Conservation (phyloP, 169 alveolate species). For the Fabrea salina region DNA sequence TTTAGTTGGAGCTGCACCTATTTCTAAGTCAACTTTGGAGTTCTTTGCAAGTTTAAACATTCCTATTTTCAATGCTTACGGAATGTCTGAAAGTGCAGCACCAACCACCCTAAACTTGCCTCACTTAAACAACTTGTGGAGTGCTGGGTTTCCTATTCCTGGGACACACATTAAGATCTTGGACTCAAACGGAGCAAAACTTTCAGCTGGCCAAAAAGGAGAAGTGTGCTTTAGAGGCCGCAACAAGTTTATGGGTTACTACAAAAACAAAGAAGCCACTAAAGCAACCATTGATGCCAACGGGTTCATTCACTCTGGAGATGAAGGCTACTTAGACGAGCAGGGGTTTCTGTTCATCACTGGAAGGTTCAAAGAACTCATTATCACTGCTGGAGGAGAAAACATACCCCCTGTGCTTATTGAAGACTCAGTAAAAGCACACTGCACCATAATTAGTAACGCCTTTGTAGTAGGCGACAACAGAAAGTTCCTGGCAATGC, state of each 20-base stretch:
- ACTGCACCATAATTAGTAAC: conserved; percentile 54
- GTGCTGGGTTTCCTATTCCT: conserved; percentile 60
- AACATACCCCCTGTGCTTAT: conserved; percentile 82
- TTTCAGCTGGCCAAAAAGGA: conserved; percentile 52
- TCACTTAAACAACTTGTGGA: conserved; percentile 36
- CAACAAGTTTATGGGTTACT: conserved; percentile 82
- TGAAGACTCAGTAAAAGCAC: conserved; percentile 66
- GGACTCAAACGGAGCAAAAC: conserved; percentile 62
- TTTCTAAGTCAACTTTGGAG: conserved; percentile 53
- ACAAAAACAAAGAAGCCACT: conserved; percentile 74
- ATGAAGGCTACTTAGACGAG: conserved; percentile 73
- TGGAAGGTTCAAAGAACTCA: conserved; percentile 79
- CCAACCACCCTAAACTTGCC: conserved; percentile 22
- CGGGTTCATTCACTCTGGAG: conserved; percentile 88
- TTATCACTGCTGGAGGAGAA: conserved; percentile 88
- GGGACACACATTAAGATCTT: conserved; percentile 65
- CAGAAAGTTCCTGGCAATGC: conserved; percentile 59
- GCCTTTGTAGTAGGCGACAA: conserved; percentile 79
- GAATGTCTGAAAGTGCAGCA: conserved; percentile 81
- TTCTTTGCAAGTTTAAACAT: conserved; percentile 75
- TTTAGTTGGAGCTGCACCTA: conserved; percentile 83
- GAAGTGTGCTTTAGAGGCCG: conserved; percentile 85
- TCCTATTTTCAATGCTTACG: conserved; percentile 71
- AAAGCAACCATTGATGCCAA: conserved; percentile 63
- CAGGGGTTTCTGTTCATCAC: conserved; percentile 68